Evolutionary conservation across 352 stramenopile species (phyloP).

Genomic region (Phytopythium aichiense): DNA sequence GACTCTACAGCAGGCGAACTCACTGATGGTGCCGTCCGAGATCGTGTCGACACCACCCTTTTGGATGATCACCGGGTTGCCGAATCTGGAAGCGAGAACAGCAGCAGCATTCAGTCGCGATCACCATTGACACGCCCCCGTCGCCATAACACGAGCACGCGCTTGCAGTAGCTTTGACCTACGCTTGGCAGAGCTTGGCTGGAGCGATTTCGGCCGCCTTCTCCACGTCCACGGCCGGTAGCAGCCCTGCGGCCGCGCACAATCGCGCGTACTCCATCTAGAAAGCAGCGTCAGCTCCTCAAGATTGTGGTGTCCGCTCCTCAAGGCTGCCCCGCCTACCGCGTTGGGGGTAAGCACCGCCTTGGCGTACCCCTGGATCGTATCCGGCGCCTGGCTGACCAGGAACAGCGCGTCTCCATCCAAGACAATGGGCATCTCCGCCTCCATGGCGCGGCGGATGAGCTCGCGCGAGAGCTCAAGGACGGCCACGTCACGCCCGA

Average conservation of each 20-base stretch:
- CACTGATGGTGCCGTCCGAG: conserved; percentile 70
- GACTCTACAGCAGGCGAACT: neutral
- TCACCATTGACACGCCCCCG: neutral
- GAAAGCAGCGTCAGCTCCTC: neutral
- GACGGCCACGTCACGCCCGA: conserved; percentile 90
- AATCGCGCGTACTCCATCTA: conserved; percentile 86
- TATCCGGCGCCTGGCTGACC: conserved; percentile 64
- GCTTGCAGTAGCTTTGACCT: conserved; percentile 9
- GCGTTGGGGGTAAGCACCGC: conserved; percentile 95
- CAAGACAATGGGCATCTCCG: conserved; percentile 87
- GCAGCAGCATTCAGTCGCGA: neutral
- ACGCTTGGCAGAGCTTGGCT: conserved; percentile 52
- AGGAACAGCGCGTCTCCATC: conserved; percentile 95
- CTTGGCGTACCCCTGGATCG: conserved; percentile 58
- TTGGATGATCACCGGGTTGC: conserved; percentile 76
- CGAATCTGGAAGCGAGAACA: conserved; percentile 36
- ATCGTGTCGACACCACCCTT: conserved; percentile 83
- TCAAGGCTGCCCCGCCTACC: conserved; percentile 13
- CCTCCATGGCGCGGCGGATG: conserved; percentile 51
- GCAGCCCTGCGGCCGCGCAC: conserved; percentile 42
- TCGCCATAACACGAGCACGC: neutral
- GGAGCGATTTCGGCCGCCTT: conserved; percentile 50
- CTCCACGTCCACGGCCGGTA: conserved; percentile 39
- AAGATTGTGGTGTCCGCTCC: neutral
- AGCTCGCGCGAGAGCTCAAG: conserved; percentile 76